These are phyloP conservation scores for Volvox africanus DNA, from an alignment of 139 green algal species.

Conservation along the genomic window DNA sequence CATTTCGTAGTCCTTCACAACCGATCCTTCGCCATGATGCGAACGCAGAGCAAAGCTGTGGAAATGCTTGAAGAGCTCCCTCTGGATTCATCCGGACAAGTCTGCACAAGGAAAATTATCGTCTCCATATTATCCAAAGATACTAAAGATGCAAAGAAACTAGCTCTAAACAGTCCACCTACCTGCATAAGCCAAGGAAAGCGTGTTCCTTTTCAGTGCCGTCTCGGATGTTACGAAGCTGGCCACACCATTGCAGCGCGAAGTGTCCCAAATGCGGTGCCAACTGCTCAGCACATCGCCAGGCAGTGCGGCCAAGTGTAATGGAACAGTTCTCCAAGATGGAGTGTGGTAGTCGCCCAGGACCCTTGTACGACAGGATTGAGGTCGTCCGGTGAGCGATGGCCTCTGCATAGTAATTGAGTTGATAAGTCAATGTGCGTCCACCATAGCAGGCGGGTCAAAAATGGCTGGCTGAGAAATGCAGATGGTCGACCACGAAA, in stretches of 20 bases:
- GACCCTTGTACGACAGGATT: slow-evolving; percentile 70
- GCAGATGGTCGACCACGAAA: too few relatives aligned
- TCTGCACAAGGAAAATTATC: neutral
- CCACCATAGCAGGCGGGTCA: too few relatives aligned
- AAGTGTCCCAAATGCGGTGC: slow-evolving; percentile 88
- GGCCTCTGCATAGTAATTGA: slow-evolving; percentile 52
- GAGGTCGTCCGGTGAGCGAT: slow-evolving; percentile 72
- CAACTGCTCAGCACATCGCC: slow-evolving; percentile 76
- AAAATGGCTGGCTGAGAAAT: too few relatives aligned
- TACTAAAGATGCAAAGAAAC: too few relatives aligned
- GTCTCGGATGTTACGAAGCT: slow-evolving; percentile 88
- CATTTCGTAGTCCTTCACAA: slow-evolving; percentile 68
- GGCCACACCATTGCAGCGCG: slow-evolving; percentile 81
- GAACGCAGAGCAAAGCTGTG: slow-evolving; percentile 68
- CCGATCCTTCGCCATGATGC: slow-evolving; percentile 76
- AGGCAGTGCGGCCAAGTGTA: slow-evolving; percentile 86
- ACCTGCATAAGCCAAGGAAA: slow-evolving; percentile 84
- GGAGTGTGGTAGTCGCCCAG: slow-evolving; percentile 72
- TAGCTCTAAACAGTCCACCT: too few relatives aligned
- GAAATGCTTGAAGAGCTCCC: slow-evolving; percentile 66
- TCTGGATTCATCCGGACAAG: slow-evolving; percentile 82
- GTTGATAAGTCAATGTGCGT: too few relatives aligned
- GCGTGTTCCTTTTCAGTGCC: slow-evolving; percentile 95
- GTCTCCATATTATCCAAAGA: too few relatives aligned
- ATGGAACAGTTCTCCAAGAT: slow-evolving; percentile 95